Base-by-base conservation (phyloP, 176 grass and related monocot species). In the Triticum timopheevii region DNA sequence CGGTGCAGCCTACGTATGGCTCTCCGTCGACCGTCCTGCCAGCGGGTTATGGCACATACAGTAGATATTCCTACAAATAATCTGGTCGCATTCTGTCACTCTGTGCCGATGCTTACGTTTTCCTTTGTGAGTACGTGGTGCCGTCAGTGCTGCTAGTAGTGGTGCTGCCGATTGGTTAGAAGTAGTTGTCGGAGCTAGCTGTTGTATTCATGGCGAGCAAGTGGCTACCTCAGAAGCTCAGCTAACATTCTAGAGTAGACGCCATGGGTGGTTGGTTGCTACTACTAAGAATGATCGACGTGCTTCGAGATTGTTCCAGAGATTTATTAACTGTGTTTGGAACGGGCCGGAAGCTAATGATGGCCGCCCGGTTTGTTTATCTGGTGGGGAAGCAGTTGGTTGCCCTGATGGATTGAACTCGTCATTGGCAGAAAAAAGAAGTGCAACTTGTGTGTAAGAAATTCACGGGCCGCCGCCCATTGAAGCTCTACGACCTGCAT, bases 311-410 rank as follows among this genome's bases (percentile, higher is more conserved):
- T 62, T 71, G 30, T 91, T 91, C 85, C 10, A 69, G 75, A 68
- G 39, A 69, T 19, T 80, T 84, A 90, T 80, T 84, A 90, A 80
- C 89, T 84, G 76, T 25, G 76, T 80, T 87, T 87, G 76, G 68
- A 80, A 90, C 72, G 24, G 61, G 68, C 10, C 36, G 77, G 79
- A 30, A 65, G 68, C 68, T 19, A 59, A 73, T 72, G 5, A 83
- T 36, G 44, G 10, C 45, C 44, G 28, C 8, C 31, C 65, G 7
- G 58, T 22, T 83, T 83, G 44, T 87, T 79, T 90, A 74, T 80
- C 24, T 10, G 7, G 54, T 79, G 38, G 23, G 30, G 28, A 30
- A 19, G 39, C 31, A 24, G 22, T 4, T 34, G 19, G 23, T 39
- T 84, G 36, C 45, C 35, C 44, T 23, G 27, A 24, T 84, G 69